Base-by-base conservation (phyloP, 225 moss, liverwort and hornwort species). In the Bryoerythrophyllum caledonicum region DNA sequence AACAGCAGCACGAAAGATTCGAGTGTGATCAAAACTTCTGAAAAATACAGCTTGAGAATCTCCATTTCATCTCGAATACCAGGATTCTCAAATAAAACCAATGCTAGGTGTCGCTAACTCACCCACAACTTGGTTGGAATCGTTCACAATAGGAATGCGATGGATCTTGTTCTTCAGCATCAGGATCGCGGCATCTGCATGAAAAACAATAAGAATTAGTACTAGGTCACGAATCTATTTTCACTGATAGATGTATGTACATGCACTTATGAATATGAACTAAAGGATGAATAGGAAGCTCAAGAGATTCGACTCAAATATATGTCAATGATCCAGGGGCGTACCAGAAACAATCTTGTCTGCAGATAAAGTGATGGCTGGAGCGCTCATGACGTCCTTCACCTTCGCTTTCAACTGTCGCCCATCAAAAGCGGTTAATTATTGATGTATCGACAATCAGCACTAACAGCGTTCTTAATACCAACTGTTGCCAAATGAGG, bases 81-180 rank as follows among this genome's bases (percentile, higher is more conserved):
- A 32, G 32, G 32, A 32, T 32, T 32, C 32, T 32, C 35, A 65
- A 54, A 48, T 17, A 66, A 20, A 55, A 65, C 35, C 20, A 65
- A 60, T 21, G 55, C 28, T 0, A 56, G 46, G 23, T 65, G 55
- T 28, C 63, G 71, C 7, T 35, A 69, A 82, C 92, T 81, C 75
- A 96, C 96, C 96, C 41, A 95, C 95, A 74, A 99, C 93, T 89
- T 99, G 95, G 58, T 67, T 75, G 32, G 67, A 68, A 2, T 93
- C 84, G 63, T 99, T 99, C 76, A 99, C 91, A 74, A 99, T 79
- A 52, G 99, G 99, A 75, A 99, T 99, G 57, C 99, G 99, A 74
- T 99, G 95, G 72, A 99, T 86, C 82, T 95, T 99, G 84, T 95
- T 95, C 85, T 99, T 99, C 86, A 99, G 77, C 99, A 99, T 99